These are phyloP conservation scores for Lachnellula arida DNA, from an alignment of 2,329 filamentous ascomycete species.

Conservation along the genomic window DNA sequence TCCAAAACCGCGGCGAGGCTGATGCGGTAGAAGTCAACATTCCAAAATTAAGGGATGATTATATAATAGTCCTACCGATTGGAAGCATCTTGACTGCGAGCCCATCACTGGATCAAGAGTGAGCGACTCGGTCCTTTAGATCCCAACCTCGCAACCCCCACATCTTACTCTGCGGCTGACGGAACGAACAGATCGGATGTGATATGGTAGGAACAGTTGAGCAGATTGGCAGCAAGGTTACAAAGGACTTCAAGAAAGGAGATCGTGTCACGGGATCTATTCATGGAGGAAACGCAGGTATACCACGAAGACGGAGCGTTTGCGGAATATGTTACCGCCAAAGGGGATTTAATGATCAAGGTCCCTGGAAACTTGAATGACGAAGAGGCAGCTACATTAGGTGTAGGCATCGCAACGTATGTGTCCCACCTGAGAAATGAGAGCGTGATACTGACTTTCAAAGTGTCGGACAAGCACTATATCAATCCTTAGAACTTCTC, in stretches of 20 bases:
- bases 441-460: slow-evolving; percentile 19
- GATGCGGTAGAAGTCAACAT: slow-evolving; percentile 19
- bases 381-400: slow-evolving; percentile 40
- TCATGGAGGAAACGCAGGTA: slow-evolving; percentile 35
- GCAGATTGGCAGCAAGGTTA: slow-evolving; percentile 41
- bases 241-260: slow-evolving; percentile 40
- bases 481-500: slow-evolving; percentile 41
- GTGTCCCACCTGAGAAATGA: slow-evolving; percentile 17
- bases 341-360: slow-evolving; percentile 39
- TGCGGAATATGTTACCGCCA: slow-evolving; percentile 25
- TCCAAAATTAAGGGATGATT: slow-evolving; percentile 30
- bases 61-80: slow-evolving; percentile 31
- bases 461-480: slow-evolving; percentile 46
- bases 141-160: neutral
- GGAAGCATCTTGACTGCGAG: slow-evolving; percentile 28
- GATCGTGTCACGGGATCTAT: slow-evolving; percentile 42
- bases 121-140: neutral
- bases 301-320: slow-evolving; percentile 40
- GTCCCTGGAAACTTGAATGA: slow-evolving; percentile 43
- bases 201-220: slow-evolving; percentile 46
- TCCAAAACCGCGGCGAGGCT: slow-evolving; percentile 21
- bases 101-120: slow-evolving; percentile 17
- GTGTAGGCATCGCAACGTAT: slow-evolving; percentile 24
- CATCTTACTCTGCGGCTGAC: neutral
- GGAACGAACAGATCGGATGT: slow-evolving; percentile 33